Conservation (phyloP, 1,284 basidiomycete genomes). For the Thecaphora frezii region DNA sequence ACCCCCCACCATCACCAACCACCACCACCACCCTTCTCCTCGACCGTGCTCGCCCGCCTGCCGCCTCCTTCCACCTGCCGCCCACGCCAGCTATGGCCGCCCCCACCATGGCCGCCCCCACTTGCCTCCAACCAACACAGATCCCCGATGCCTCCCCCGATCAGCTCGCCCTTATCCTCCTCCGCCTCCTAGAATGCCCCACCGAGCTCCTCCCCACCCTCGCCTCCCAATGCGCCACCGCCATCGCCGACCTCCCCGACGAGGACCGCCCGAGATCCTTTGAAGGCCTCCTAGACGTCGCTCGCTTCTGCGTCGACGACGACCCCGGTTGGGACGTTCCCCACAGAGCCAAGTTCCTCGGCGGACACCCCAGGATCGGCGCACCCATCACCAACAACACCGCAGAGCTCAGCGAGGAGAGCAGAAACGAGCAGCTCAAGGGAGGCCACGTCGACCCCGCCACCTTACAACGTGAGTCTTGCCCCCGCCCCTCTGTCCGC, state of each 20-base stretch:
- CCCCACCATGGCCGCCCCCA: constrained; percentile 10
- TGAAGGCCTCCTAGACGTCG: constrained; percentile 55
- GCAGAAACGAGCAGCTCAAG: constrained; percentile 41
- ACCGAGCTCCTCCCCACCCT: constrained; percentile 24
- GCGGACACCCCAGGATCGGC: constrained; percentile 47
- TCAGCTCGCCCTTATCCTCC: constrained; percentile 39
- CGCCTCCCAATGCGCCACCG: constrained; percentile 35
- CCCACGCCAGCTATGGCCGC: constrained; percentile 5
- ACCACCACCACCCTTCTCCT: too few relatives aligned
- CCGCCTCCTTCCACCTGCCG: too few relatives aligned
- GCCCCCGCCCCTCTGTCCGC: too few relatives aligned
- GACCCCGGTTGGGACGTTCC: constrained; percentile 50
- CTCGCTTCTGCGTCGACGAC: constrained; percentile 56
- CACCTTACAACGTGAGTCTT: constrained; percentile 32
- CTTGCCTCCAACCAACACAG: constrained; percentile 9
- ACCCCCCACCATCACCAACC: too few relatives aligned
- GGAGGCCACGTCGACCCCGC: constrained; percentile 39
- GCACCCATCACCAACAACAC: constrained; percentile 32
- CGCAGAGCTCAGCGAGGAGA: constrained; percentile 34
- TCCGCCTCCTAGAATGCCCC: constrained; percentile 36
- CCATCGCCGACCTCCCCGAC: constrained; percentile 48
- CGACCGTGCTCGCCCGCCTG: too few relatives aligned
- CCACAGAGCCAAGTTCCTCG: constrained; percentile 34
- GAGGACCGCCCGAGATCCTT: constrained; percentile 50
- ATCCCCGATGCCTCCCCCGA: constrained; percentile 39